Percentiles rank a stretch among this genome's conserved stretches.
These are phyloP conservation scores for Fraxinus americana DNA, from an alignment of 257 asterid genomes.

Conservation along the genomic window DNA sequence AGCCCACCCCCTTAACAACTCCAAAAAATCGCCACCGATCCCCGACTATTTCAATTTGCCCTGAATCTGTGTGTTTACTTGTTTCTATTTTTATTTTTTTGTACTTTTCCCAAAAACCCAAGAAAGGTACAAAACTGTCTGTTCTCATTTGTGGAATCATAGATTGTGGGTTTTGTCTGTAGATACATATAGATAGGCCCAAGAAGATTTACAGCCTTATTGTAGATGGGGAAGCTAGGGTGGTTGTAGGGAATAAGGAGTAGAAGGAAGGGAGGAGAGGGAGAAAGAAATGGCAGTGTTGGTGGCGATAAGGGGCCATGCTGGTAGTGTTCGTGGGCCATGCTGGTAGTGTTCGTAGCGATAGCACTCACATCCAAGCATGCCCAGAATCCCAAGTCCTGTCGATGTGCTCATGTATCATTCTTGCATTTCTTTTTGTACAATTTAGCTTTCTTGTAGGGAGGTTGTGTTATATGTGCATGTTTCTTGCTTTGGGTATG, in stretches of 20 bases:
- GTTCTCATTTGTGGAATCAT: constrained; percentile 27
- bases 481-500: not conserved
- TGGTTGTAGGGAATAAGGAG: constrained; percentile 37
- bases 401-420: constrained; percentile 74
- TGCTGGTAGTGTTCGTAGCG: constrained; percentile 55
- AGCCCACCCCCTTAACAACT: not conserved
- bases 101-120: not conserved
- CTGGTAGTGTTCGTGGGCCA: too few species aligned
- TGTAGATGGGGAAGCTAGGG: constrained; percentile 73
- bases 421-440: not conserved
- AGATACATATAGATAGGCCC: not conserved
- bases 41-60: constrained; percentile 25
- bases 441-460: constrained; percentile 10
- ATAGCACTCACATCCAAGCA: constrained; percentile 42
- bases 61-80: constrained; percentile 19
- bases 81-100: constrained; percentile 22
- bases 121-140: not conserved
- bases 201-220: constrained; percentile 11
- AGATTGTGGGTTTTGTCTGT: constrained; percentile 22
- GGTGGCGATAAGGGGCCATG: constrained; percentile 54
- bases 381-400: constrained; percentile 50
- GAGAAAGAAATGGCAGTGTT: constrained; percentile 49
- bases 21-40: constrained; percentile 17
- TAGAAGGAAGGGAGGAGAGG: constrained; percentile 35
- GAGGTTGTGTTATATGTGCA: not conserved